These are phyloP conservation scores for Hemisphaericaspora nanyangensis DNA, from an alignment of 805 yeast species.

Conservation along the genomic window DNA sequence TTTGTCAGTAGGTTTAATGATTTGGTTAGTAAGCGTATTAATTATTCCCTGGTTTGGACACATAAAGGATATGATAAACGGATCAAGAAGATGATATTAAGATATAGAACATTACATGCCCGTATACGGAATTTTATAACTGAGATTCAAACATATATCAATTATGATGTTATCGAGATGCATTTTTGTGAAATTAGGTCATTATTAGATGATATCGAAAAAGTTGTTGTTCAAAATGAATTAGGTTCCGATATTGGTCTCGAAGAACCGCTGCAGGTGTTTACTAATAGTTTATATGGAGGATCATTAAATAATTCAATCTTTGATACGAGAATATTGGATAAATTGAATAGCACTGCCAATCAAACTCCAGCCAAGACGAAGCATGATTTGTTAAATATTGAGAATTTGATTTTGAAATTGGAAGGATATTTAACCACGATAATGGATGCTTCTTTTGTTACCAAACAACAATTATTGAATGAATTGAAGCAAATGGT, in stretches of 20 bases:
- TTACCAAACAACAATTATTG: constrained; percentile 56
- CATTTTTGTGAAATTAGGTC: constrained; percentile 45
- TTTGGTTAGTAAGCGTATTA: constrained; percentile 69
- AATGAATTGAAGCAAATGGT: constrained; percentile 43
- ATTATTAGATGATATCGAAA: constrained; percentile 5
- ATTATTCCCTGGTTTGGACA: constrained; percentile 64
- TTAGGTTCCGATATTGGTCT: constrained; percentile 3
- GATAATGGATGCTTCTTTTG: constrained; percentile 59
- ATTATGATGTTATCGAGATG: constrained; percentile 55
- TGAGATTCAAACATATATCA: constrained; percentile 52
- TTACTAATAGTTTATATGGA: constrained; percentile 4
- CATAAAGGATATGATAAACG: constrained; percentile 39
- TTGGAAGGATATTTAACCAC: constrained; percentile 59
- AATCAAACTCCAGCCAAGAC: not conserved
- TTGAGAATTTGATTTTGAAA: constrained; percentile 14
- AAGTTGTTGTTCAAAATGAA: constrained; percentile 2
- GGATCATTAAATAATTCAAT: constrained; percentile 14
- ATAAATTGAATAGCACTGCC: not conserved
- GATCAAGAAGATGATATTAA: constrained; percentile 50
- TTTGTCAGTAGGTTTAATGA: constrained; percentile 58
- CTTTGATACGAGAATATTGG: constrained; percentile 14
- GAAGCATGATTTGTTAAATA: constrained; percentile 9
- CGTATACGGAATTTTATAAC: constrained; percentile 56
- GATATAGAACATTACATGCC: constrained; percentile 52
- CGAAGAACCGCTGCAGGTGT: constrained; percentile 1